These are phyloP conservation scores for Metarhizium anisopliae DNA, from an alignment of 2,329 filamentous ascomycete species.

Conservation along the genomic window DNA sequence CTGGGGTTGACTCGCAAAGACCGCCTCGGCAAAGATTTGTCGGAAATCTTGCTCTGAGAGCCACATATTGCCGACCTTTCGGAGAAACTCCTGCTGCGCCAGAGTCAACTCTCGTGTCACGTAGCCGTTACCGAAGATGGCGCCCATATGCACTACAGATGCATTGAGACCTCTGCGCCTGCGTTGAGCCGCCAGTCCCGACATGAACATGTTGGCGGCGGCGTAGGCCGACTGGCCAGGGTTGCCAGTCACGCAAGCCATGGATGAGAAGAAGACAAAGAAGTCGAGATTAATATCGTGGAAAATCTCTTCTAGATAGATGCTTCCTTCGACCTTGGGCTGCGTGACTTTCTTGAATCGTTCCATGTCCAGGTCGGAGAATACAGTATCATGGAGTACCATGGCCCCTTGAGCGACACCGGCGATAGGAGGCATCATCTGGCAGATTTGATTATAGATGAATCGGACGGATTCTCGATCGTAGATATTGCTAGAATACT, in stretches of 20 bases:
- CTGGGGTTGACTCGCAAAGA: constrained; percentile 10
- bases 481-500: constrained; percentile 4
- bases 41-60: constrained; percentile 22
- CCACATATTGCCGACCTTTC: constrained; percentile 1
- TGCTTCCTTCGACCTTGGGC: background rate
- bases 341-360: background rate
- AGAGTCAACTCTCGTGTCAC: background rate
- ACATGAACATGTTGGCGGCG: constrained; percentile 28
- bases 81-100: background rate
- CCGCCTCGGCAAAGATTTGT: constrained; percentile 20
- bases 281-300: constrained; percentile 19
- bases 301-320: background rate
- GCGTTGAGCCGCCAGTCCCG: constrained; percentile 24
- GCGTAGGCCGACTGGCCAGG: constrained; percentile 30
- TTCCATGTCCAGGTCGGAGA: constrained; percentile 28
- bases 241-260: constrained; percentile 22
- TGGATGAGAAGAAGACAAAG: constrained; percentile 25
- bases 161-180: constrained; percentile 26
- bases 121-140: constrained; percentile 27
- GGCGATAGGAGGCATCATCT: constrained; percentile 22
- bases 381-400: constrained; percentile 28
- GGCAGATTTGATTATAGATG: constrained; percentile 10
- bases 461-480: constrained; percentile 2
- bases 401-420: constrained; percentile 36
- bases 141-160: constrained; percentile 28